phyloP scores from a whole-genome alignment of 1,284 basidiomycete genomes.

The Marasmius tenuissimus region DNA sequence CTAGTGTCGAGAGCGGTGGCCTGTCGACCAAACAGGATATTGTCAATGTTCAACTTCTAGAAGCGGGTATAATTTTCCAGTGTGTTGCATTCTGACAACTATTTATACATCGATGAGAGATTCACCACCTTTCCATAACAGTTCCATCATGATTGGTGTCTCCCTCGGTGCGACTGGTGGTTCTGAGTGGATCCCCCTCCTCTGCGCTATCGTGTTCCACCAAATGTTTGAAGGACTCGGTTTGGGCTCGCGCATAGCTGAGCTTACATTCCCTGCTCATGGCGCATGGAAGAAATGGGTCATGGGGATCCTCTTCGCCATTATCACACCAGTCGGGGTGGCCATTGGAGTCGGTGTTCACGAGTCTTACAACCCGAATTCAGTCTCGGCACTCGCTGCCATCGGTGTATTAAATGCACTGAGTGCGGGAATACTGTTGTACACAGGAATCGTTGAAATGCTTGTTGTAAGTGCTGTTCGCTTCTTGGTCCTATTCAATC shows the following conservation, averaged over 20 bases:
- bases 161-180: constrained; percentile 2
- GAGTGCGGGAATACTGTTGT: constrained; percentile 5
- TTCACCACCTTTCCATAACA: not conserved
- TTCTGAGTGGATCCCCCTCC: not conserved
- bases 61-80: constrained; percentile 3
- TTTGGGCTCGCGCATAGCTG: constrained; percentile 3
- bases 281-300: not conserved
- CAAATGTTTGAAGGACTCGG: constrained; percentile 8
- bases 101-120: not conserved
- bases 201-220: constrained; percentile 1
- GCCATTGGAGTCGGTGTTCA: constrained; percentile 1
- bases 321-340: constrained; percentile 5
- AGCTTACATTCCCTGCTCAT: not conserved
- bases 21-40: not conserved
- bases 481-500: not conserved
- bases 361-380: not conserved
- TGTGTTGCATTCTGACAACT: not conserved
- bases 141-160: constrained; percentile 1
- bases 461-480: not conserved
- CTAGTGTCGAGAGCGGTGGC: not conserved
- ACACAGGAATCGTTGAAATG: constrained; percentile 4
- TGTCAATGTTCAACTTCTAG: constrained; percentile 2
- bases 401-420: constrained; percentile 2
- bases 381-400: not conserved
- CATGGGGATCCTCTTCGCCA: not conserved